Percentiles rank a stretch among this genome's conserved stretches.
phyloP scores from a whole-genome alignment of 2,329 filamentous ascomycete species.

The Graphilbum sp. region DNA sequence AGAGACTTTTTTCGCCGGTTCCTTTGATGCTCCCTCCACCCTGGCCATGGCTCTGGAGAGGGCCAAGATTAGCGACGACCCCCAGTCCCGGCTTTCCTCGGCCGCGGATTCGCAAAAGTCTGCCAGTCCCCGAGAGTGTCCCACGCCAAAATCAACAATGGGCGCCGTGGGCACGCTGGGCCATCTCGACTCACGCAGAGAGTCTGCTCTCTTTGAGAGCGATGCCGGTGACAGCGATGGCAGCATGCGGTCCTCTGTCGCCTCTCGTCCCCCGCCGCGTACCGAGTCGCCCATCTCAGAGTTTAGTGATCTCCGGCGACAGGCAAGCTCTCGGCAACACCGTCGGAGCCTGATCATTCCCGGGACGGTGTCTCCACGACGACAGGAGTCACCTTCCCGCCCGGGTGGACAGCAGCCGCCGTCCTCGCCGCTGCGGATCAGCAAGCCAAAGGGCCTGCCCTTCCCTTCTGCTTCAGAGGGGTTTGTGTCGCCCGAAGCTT shows the following conservation, averaged over 20 bases:
- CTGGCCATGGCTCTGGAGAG: constrained; percentile 37
- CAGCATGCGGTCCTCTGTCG: constrained; percentile 63
- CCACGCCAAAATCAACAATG: constrained; percentile 74
- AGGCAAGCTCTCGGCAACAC: constrained; percentile 64
- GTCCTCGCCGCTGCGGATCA: constrained; percentile 72
- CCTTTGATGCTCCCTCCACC: constrained; percentile 39
- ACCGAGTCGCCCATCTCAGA: constrained; percentile 89
- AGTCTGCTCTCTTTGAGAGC: constrained; percentile 66
- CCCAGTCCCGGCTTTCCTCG: constrained; percentile 33
- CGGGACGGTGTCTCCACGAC: constrained; percentile 58
- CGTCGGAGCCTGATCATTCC: constrained; percentile 77
- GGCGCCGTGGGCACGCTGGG: constrained; percentile 39
- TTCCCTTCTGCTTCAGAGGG: constrained; percentile 40
- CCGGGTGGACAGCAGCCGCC: constrained; percentile 41
- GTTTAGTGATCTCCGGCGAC: constrained; percentile 56
- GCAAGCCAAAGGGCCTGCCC: constrained; percentile 55
- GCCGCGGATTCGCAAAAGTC: constrained; percentile 65
- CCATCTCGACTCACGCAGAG: constrained; percentile 52
- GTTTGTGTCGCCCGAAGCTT: constrained; percentile 71
- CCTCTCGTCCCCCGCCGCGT: constrained; percentile 49
- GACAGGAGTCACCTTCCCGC: constrained; percentile 80
- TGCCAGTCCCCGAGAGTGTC: constrained; percentile 78
- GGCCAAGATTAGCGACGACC: constrained; percentile 23
- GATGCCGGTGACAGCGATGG: constrained; percentile 78
- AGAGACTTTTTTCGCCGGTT: constrained; percentile 37